A percentile compares a stretch with the other conserved stretches of the same genome.
phyloP scores from a whole-genome alignment of 192 early-diverging fungal genomes.

The Gaertneriomyces semiglobifer region DNA sequence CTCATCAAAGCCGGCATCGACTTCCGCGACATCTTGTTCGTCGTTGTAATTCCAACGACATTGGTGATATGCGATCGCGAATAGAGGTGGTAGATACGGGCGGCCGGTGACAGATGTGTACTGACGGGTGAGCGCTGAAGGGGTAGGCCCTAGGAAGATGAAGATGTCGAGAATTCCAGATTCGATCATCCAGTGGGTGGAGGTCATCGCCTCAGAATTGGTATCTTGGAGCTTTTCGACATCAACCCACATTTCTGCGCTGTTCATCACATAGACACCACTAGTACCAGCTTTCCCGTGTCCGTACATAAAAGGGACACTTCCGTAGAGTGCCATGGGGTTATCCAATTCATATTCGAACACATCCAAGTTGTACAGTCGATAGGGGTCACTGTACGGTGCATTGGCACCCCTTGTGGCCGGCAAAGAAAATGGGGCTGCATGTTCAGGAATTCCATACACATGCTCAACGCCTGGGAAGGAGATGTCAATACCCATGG shows the following conservation, averaged over 20 bases:
- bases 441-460: constrained; percentile 96
- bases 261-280: constrained; percentile 88
- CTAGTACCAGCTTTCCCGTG: constrained; percentile 71
- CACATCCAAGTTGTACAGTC: constrained; percentile 96
- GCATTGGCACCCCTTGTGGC: constrained; percentile 71
- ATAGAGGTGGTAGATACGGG: constrained; percentile 78
- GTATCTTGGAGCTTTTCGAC: constrained; percentile 65
- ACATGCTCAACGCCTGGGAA: constrained; percentile 84
- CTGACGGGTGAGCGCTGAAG: constrained; percentile 64
- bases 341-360: constrained; percentile 95
- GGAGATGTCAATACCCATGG: constrained; percentile 87
- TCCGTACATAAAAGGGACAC: constrained; percentile 90
- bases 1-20: constrained; percentile 84
- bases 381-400: constrained; percentile 86
- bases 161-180: constrained; percentile 87
- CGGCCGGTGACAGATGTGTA: constrained; percentile 78
- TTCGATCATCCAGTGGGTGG: constrained; percentile 93
- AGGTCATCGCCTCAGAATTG: constrained; percentile 42
- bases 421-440: constrained; percentile 79
- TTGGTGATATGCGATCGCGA: constrained; percentile 93
- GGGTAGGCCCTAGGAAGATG: constrained; percentile 71
- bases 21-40: constrained; percentile 80
- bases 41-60: constrained; percentile 98
- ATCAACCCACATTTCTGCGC: constrained; percentile 98
- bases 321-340: constrained; percentile 96